Conservation (phyloP, 768 basidiomycete genomes). For the Termitomyces bulborhizus region DNA sequence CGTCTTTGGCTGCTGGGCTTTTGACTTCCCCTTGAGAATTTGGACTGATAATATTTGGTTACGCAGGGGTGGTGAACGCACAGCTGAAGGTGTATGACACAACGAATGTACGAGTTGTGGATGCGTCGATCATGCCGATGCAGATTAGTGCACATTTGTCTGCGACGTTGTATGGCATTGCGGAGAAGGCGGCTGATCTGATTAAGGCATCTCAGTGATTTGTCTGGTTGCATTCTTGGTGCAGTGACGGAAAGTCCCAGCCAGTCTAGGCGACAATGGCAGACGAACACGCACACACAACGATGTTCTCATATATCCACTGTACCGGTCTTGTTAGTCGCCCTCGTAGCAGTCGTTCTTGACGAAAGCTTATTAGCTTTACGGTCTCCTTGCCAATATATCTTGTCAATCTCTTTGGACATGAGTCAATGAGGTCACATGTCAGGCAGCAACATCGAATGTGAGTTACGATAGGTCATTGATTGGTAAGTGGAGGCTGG, state of each 20-base stretch:
- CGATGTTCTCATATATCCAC: not conserved
- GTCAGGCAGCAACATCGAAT: too few relatives aligned
- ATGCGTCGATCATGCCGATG: constrained; percentile 42
- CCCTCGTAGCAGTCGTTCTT: not conserved
- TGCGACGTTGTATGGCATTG: constrained; percentile 46
- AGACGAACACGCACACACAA: not conserved
- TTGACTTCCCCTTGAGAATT: not conserved
- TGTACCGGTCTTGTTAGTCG: not conserved
- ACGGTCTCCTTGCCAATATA: too few relatives aligned
- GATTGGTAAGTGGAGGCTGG: not conserved
- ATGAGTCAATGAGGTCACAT: too few relatives aligned
- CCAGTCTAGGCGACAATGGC: not conserved
- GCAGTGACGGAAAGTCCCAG: constrained; percentile 12
- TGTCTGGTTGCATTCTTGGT: not conserved
- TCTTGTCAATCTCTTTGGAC: not conserved
- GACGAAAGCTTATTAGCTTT: not conserved
- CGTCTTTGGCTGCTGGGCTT: too few relatives aligned
- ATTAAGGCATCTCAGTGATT: constrained; percentile 33
- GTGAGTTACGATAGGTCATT: too few relatives aligned
- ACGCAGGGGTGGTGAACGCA: constrained; percentile 39
- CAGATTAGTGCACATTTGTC: constrained; percentile 42
- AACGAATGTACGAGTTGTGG: constrained; percentile 44
- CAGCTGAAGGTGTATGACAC: constrained; percentile 42
- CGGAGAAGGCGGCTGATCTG: constrained; percentile 47
- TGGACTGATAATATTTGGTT: not conserved